phyloP scores from a whole-genome alignment of 78 protist species.

The Guillardia theta region DNA sequence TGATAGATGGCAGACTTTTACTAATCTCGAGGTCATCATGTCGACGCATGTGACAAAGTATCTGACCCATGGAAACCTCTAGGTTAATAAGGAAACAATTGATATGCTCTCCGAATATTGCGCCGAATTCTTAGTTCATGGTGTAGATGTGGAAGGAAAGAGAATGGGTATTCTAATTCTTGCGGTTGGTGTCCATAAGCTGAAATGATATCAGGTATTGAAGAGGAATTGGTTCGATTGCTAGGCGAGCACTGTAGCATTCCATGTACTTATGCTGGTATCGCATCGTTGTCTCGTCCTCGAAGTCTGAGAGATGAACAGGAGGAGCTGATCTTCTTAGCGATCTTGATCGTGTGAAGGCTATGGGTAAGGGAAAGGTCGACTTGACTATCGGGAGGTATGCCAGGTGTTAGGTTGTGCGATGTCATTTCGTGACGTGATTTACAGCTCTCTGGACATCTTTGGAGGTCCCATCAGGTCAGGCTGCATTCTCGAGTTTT shows the following conservation, averaged over 20 bases:
- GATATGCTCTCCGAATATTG: slow-evolving; percentile 5
- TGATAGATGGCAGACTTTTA: slow-evolving; percentile 57
- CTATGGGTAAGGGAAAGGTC: slow-evolving; percentile 25
- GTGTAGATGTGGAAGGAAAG: slow-evolving; percentile 59
- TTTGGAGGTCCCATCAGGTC: not conserved
- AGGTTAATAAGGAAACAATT: not conserved
- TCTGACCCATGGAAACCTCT: no score
- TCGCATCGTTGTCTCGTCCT: not conserved
- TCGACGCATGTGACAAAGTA: no score
- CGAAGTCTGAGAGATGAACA: not conserved
- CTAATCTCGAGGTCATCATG: slow-evolving; percentile 34
- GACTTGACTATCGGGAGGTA: slow-evolving; percentile 40
- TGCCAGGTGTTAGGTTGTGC: not conserved
- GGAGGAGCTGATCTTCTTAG: not conserved
- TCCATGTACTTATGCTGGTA: slow-evolving; percentile 52
- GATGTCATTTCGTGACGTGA: not conserved
- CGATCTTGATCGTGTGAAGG: not conserved
- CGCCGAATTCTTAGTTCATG: slow-evolving; percentile 63
- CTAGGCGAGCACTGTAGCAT: slow-evolving; percentile 17
- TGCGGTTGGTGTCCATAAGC: no score
- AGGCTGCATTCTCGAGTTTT: not conserved
- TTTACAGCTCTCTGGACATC: not conserved
- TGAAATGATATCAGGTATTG: not conserved
- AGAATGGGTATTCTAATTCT: no score
- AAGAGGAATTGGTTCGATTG: not conserved